Conservation (phyloP, 2,329 filamentous ascomycete species). For the Zasmidium citrigriseum region DNA sequence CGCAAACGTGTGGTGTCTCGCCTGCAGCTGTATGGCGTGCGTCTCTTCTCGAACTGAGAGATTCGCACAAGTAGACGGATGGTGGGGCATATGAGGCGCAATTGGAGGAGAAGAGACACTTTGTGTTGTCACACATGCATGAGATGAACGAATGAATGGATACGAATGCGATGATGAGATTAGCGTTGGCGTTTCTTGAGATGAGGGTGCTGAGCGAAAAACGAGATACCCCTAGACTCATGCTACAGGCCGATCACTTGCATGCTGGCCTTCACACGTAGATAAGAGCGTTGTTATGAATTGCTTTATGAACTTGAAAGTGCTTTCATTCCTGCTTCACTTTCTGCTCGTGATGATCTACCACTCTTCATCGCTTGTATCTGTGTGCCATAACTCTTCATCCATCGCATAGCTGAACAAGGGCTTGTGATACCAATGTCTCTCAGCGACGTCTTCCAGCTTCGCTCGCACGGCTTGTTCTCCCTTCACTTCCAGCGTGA, state of each 20-base stretch:
- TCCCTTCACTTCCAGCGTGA: slow-evolving; percentile 25
- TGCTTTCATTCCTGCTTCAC: neutral
- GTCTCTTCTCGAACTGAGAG: too few species aligned
- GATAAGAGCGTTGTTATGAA: neutral
- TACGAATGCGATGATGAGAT: neutral
- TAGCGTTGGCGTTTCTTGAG: neutral
- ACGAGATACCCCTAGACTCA: neutral
- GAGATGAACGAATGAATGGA: neutral
- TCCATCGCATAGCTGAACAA: slow-evolving; percentile 33
- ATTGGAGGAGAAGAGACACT: neutral
- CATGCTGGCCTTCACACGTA: neutral
- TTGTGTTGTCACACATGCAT: neutral
- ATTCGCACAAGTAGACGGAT: too few species aligned
- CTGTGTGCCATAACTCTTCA: slow-evolving; percentile 34
- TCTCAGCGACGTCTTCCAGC: slow-evolving; percentile 20
- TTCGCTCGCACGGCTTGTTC: slow-evolving; percentile 18
- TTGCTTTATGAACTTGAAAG: neutral
- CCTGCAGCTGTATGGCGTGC: slow-evolving; percentile 55
- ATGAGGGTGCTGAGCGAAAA: neutral
- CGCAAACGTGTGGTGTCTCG: slow-evolving; percentile 57
- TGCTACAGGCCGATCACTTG: neutral
- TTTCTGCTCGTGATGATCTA: slow-evolving; percentile 15
- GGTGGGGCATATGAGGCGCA: too few species aligned
- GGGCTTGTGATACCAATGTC: slow-evolving; percentile 31
- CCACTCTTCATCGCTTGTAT: slow-evolving; percentile 37